Percentiles rank a stretch among this genome's conserved stretches.
Conservation (phyloP, 2,329 filamentous ascomycete species). For the Phyllosticta paracitricarpa region DNA sequence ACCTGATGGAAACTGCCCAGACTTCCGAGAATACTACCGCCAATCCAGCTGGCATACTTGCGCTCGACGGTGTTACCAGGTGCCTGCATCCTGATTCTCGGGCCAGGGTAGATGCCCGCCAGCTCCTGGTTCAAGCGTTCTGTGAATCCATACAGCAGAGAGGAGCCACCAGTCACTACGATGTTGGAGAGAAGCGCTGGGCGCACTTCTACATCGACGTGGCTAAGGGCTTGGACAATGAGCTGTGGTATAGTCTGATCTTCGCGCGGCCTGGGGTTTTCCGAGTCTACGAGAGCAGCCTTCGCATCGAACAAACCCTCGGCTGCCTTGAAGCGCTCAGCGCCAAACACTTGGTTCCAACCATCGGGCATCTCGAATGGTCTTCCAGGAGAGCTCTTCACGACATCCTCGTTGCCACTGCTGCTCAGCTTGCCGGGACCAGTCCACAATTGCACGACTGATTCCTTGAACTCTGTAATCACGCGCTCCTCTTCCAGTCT, state of each 20-base stretch:
- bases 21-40: slow-evolving; percentile 89
- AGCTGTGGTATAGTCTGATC: slow-evolving; percentile 75
- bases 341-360: slow-evolving; percentile 88
- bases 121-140: slow-evolving; percentile 84
- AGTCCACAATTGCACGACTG: slow-evolving; percentile 86
- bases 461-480: slow-evolving; percentile 94
- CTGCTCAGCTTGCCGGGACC: slow-evolving; percentile 57
- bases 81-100: slow-evolving; percentile 80
- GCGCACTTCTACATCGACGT: slow-evolving; percentile 81
- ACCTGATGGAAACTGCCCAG: slow-evolving; percentile 90
- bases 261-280: slow-evolving; percentile 49
- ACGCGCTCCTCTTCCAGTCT: slow-evolving; percentile 84
- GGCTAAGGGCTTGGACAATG: slow-evolving; percentile 64
- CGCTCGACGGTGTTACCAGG: slow-evolving; percentile 79
- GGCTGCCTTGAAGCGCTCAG: slow-evolving; percentile 74
- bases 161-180: slow-evolving; percentile 83
- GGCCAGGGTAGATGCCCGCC: slow-evolving; percentile 68
- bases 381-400: slow-evolving; percentile 62
- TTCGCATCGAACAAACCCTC: slow-evolving; percentile 89
- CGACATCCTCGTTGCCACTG: slow-evolving; percentile 54
- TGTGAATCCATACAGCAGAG: slow-evolving; percentile 80
- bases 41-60: slow-evolving; percentile 90
- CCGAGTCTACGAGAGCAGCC: slow-evolving; percentile 50
- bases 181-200: slow-evolving; percentile 78
- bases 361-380: slow-evolving; percentile 97